Percentiles rank a stretch among this genome's conserved stretches.
Conservation (phyloP, 2,329 filamentous ascomycete species). For the Fusarium agapanthi region DNA sequence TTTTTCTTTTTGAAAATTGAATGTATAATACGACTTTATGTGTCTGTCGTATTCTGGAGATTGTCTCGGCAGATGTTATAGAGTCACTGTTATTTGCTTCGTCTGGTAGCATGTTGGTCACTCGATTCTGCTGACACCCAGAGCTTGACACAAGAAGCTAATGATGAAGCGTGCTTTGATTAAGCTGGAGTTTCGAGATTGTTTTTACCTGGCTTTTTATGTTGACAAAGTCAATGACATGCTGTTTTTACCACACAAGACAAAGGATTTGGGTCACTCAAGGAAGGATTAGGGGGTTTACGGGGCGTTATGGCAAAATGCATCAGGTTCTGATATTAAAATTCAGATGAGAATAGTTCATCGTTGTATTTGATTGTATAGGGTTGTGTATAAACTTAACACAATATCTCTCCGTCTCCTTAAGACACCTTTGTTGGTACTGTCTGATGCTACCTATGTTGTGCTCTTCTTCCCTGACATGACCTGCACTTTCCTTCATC, state of each 20-base stretch:
- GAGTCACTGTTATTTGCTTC: neutral
- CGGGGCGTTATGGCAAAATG: conserved; percentile 39
- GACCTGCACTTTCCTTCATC: neutral
- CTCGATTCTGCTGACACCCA: neutral
- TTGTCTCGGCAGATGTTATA: neutral
- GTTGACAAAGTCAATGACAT: conserved; percentile 20
- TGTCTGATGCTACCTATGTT: neutral
- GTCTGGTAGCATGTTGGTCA: neutral
- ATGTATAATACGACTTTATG: conserved; percentile 36
- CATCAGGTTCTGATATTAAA: conserved; percentile 39
- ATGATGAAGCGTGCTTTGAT: conserved; percentile 36
- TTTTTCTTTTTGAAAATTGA: conserved; percentile 15
- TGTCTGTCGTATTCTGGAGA: conserved; percentile 1
- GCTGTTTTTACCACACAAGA: conserved; percentile 12
- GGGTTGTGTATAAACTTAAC: conserved; percentile 6
- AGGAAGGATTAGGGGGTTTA: conserved; percentile 15
- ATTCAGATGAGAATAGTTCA: conserved; percentile 32
- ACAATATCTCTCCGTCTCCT: neutral
- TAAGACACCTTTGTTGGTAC: neutral
- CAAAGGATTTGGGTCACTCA: conserved; percentile 32
- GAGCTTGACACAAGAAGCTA: conserved; percentile 16
- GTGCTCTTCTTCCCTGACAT: neutral
- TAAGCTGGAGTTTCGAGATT: conserved; percentile 43
- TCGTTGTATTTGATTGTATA: conserved; percentile 22
- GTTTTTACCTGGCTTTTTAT: conserved; percentile 36